phyloP scores from a whole-genome alignment of 2,329 filamentous ascomycete genomes.

The Fusarium pilosicola region DNA sequence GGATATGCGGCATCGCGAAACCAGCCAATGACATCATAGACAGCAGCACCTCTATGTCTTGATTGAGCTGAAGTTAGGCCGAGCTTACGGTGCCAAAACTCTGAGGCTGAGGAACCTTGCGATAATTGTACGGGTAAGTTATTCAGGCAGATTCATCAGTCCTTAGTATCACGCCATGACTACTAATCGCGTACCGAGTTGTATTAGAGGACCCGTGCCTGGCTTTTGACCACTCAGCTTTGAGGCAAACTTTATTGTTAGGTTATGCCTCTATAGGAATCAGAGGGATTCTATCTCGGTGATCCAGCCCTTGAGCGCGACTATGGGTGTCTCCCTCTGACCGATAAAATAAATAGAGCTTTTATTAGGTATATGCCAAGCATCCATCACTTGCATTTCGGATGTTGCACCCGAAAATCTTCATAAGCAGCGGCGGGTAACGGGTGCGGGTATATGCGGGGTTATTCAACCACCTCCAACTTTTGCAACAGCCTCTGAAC shows the following conservation, averaged over 20 bases:
- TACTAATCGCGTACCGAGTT: not conserved
- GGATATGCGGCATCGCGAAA: conserved; percentile 1
- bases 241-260: not conserved
- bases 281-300: not conserved
- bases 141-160: not conserved
- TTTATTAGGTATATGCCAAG: not conserved
- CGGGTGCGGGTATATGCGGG: not conserved
- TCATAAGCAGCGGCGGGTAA: not conserved
- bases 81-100: not conserved
- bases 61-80: not conserved
- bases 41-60: not conserved
- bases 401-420: not conserved
- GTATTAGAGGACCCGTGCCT: not conserved
- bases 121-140: not conserved
- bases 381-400: not conserved
- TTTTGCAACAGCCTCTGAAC: not conserved
- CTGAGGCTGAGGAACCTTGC: not conserved
- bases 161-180: not conserved
- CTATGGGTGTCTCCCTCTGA: not conserved
- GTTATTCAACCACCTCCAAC: not conserved
- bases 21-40: conserved; percentile 5
- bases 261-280: not conserved
- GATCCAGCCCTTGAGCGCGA: not conserved
- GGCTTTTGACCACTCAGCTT: not conserved
- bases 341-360: not conserved